Evolutionary conservation across 1,284 basidiomycete species (phyloP), one percentile per base, ranked within the genome.

Genomic region (Psilocybe mexicana): DNA sequence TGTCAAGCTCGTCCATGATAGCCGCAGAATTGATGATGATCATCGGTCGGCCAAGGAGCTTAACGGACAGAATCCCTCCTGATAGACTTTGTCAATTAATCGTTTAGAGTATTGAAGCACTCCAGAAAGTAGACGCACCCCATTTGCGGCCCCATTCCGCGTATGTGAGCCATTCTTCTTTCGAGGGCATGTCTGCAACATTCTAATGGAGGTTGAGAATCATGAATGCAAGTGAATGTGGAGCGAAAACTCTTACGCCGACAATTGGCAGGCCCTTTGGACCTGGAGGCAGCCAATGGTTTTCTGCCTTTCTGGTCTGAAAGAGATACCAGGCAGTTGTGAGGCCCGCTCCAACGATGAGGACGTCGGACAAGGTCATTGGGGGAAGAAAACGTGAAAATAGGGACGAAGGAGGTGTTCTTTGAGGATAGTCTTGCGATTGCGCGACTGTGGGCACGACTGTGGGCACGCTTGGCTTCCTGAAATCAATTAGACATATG

Each of bases 1-100:
- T 75, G 54, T 74, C 74, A 8, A 78, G 61, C 40, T 72, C 63
- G 5, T 72, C 65, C 61, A 68, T 70, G 5, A 66, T 66, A 8
- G 42, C 59, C 2, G 63, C 63, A 0, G 73, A 71, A 61, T 76
- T 76, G 8, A 79, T 54, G 48, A 78, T 68, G 6, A 78, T 63
- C 54, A 78, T 69, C 0, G 69, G 68, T 36, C 72, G 65, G 2
- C 76, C 76, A 6, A 73, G 57, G 12, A 72, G 61, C 26, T 65
- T 69, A 11, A 72, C 60, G 8, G 70, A 71, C 43, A 72, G 30
- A 33, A 70, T 65, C 12, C 61, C 68, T 26, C 68, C 68, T 69
- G 23, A 6, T 36, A n/a, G 38, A 36, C 11, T 10, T 1, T 3
- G 8, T 57, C 5, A 57, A 25, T 24, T 44, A 18, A 12, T 36